Evolutionary conservation across 495 filamentous ascomycete species (phyloP), one percentile per base, ranked within the genome.

Genomic region (Terfezia claveryi): DNA sequence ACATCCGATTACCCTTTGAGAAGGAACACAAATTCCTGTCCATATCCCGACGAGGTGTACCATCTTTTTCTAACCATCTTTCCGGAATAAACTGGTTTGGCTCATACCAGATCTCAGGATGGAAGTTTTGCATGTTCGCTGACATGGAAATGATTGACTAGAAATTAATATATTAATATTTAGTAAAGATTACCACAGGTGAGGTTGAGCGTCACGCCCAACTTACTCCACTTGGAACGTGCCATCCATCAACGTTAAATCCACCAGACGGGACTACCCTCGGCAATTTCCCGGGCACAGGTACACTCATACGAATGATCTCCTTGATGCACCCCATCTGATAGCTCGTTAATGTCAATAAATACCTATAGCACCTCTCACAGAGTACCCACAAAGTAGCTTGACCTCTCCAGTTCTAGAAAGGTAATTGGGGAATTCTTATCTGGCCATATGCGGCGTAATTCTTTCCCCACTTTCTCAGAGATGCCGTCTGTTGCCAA

Each of bases 1-100:
- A 79, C 8, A 57, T 59, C n/a, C 72, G 60, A 8, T 55, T 62
- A 0, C 76, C 76, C 23, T 72, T 71, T 0, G 62, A 61, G 38
- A 74, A 74, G 1, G 72, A 57, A 1, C 74, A 59, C 14, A 76
- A 58, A 55, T 55, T 23, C 52, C 52, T 12, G 53, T 58, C 32
- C 52, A 51, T 12, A n/a, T 37, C 52, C 14, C 38, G 41, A 20
- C 41, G 41, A 9, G 41, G 14, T 14, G 12, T 54, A 7, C 46
- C 54, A n/a, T 32, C n/a, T 10, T 52, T 10, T 4, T 46, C 54
- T 8, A 56, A 9, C 54, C 54, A 56, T 14, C 46, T 36, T 38
- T 56, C 54, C 44, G 54, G 54, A 49, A 36, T n/a, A 52, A 56
- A 14, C 37, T 36, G 5, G 23, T 51, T 32, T 51, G n/a, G 50